Evolutionary conservation across 495 filamentous ascomycete genomes (phyloP), one percentile per base, ranked within the genome.

Genomic region (Penicillium antarcticum): DNA sequence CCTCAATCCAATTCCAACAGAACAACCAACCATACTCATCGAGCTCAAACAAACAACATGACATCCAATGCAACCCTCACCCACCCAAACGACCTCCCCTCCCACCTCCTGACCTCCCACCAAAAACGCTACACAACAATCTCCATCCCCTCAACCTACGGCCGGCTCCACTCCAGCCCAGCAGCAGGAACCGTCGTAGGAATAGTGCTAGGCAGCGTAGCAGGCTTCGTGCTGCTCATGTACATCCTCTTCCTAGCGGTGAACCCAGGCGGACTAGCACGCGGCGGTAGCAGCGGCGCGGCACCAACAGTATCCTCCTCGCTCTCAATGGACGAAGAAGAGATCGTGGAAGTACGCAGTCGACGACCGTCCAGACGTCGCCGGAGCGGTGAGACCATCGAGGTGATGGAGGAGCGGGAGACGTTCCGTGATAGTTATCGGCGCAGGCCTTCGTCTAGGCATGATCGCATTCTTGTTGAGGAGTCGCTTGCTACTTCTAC

Each of bases 191-290:
- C 82, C 16, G 80, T 96, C n/a, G 89, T 77, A 12, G 91, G 90
- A 53, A 92, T 95, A 45, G 82, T 90, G 19, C 80, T 96, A 29
- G 91, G 91, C 56, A 79, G 81, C 41, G 84, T 95, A n/a, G 80
- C 73, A n/a, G 91, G 87, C 47, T 91, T 96, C 72, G 60, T 92
- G 13, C 74, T 96, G 2, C 47, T 92, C 26, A 74, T 94, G 32
- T 90, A 82, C 74, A 75, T 94, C 0, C 65, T 95, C 58, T 92
- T 87, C 69, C 80, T 80, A 18, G 82, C 79, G 49, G 68, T 89
- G 56, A 67, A 80, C n/a, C 76, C 78, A 3, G 67, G 69, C 32
- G 66, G 62, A 1, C 40, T 61, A 3, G 60, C 61, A 8, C 61
- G 66, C 23, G 54, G 55, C 12, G 59, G 5, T 2, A 29, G 26